These are phyloP conservation scores for Candida khao-thaluensis DNA, from an alignment of 805 yeast genomes.

Conservation along the genomic window DNA sequence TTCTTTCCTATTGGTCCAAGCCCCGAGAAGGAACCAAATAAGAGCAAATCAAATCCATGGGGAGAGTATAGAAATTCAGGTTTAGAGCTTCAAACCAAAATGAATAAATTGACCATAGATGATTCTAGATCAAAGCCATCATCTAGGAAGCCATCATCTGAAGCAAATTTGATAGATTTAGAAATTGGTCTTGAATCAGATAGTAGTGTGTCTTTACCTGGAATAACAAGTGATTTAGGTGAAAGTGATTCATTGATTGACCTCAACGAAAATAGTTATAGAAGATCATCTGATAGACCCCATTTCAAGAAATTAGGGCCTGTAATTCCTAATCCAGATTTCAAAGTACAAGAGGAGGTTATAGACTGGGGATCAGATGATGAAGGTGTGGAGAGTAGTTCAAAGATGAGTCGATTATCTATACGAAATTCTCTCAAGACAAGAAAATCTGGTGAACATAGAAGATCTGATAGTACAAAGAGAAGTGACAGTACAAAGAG, in stretches of 20 bases:
- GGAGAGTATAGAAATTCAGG: conserved; percentile 24
- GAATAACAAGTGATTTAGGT: background rate
- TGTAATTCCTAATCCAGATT: conserved; percentile 27
- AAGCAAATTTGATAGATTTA: conserved; percentile 34
- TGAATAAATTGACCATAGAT: background rate
- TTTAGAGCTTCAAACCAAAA: background rate
- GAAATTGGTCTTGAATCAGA: conserved; percentile 31
- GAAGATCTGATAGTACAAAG: conserved; percentile 13
- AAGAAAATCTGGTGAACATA: conserved; percentile 23
- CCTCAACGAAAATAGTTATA: conserved; percentile 23
- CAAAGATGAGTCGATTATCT: conserved; percentile 39
- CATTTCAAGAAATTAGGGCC: conserved; percentile 34
- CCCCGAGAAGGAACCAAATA: conserved; percentile 3
- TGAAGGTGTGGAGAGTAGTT: conserved; percentile 36
- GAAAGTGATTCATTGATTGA: conserved; percentile 24
- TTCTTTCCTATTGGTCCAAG: background rate
- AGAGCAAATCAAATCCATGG: conserved; percentile 31
- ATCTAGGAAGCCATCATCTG: conserved; percentile 12
- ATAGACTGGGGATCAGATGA: conserved; percentile 48
- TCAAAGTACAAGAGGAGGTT: conserved; percentile 42
- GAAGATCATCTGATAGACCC: conserved; percentile 17
- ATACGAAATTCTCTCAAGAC: conserved; percentile 39
- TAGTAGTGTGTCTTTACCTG: conserved; percentile 6
- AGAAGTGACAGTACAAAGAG: conserved; percentile 17
- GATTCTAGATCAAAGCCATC: background rate